These are phyloP conservation scores for Breynia disticha DNA, from an alignment of 441 rosid genomes.

Conservation along the genomic window DNA sequence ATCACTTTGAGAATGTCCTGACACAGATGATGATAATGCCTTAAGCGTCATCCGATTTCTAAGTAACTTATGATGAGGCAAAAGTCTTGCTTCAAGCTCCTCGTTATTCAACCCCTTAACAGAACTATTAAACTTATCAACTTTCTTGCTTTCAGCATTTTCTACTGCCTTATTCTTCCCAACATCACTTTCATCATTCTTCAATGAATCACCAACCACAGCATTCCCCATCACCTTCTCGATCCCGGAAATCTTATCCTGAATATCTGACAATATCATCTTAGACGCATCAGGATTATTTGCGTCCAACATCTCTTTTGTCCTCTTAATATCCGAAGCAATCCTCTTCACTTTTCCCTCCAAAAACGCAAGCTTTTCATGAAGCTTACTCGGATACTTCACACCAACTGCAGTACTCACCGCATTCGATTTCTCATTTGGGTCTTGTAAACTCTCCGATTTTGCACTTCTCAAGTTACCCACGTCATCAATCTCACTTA, in stretches of 20 bases:
- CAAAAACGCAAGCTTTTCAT: constrained; percentile 87
- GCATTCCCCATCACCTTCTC: constrained; percentile 67
- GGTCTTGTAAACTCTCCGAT: constrained; percentile 13
- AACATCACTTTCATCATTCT: constrained; percentile 18
- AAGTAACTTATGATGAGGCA: constrained; percentile 92
- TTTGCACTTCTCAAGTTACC: constrained; percentile 16
- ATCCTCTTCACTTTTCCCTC: constrained; percentile 96
- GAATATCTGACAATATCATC: constrained; percentile 62
- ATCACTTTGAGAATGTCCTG: constrained; percentile 21
- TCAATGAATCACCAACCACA: constrained; percentile 25
- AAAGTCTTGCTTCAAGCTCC: constrained; percentile 83
- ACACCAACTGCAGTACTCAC: constrained; percentile 9
- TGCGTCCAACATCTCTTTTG: constrained; percentile 86
- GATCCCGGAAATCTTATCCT: constrained; percentile 81
- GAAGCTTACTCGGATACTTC: constrained; percentile 64
- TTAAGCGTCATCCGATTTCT: constrained; percentile 41
- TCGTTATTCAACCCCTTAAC: constrained; percentile 54
- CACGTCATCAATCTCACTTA: constrained; percentile 15
- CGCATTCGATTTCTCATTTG: constrained; percentile 26
- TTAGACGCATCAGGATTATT: constrained; percentile 75
- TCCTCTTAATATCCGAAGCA: constrained; percentile 82
- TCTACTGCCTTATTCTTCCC: constrained; percentile 22
- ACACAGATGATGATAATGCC: constrained; percentile 12
- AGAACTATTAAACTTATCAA: constrained; percentile 24
- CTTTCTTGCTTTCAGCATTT: constrained; percentile 22